phyloP scores from a whole-genome alignment of 371 early-diverging fungal genomes.

The Syncephalastrum monosporum region DNA sequence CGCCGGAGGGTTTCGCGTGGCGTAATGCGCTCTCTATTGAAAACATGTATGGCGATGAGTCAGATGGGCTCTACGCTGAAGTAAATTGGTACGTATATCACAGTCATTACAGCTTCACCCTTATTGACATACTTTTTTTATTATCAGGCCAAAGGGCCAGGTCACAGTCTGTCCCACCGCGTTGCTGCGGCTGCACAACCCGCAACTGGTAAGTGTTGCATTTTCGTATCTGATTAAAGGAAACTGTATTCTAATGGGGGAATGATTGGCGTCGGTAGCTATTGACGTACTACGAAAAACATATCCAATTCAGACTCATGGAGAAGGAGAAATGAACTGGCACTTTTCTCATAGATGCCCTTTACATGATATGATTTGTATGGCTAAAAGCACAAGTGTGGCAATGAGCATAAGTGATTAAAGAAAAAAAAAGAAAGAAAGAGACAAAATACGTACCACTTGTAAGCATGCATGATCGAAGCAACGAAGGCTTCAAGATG shows the following conservation, averaged over 20 bases:
- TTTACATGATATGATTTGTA: background rate
- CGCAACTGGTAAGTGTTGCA: too few species aligned
- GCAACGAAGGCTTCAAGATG: slow-evolving; percentile 98
- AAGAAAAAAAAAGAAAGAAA: background rate
- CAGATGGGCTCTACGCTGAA: slow-evolving; percentile 16
- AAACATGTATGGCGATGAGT: slow-evolving; percentile 12
- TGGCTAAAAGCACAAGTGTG: background rate
- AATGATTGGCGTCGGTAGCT: too few species aligned
- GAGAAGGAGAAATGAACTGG: too few species aligned
- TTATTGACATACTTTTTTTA: too few species aligned
- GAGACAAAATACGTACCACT: slow-evolving; percentile 21
- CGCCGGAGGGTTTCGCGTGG: slow-evolving; percentile 16
- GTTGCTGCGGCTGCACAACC: too few species aligned
- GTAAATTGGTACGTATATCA: slow-evolving; percentile 11
- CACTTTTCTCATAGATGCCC: background rate
- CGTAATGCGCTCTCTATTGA: slow-evolving; percentile 13
- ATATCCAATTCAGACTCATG: background rate
- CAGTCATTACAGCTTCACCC: too few species aligned
- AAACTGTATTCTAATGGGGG: too few species aligned
- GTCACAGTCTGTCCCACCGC: too few species aligned
- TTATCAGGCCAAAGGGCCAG: too few species aligned
- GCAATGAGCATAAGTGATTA: background rate
- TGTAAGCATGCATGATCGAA: slow-evolving; percentile 78
- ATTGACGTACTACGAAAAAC: slow-evolving; percentile 4
- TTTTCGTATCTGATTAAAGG: too few species aligned